phyloP scores from a whole-genome alignment of 495 filamentous ascomycete species.

The Annulohypoxylon nitens region DNA sequence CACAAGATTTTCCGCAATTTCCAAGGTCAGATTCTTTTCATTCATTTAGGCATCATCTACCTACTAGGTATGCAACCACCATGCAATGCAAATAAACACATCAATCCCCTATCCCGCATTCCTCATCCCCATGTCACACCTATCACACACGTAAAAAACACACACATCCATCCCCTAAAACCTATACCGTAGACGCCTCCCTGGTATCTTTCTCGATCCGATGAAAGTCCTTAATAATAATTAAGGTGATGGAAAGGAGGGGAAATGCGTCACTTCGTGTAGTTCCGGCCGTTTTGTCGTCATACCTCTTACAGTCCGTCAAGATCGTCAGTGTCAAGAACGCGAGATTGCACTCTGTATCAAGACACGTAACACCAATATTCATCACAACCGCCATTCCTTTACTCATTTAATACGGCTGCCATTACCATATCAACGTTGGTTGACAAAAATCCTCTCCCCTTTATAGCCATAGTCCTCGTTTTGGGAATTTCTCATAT shows the following conservation, averaged over 20 bases:
- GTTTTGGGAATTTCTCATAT: too few species aligned
- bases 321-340: background rate
- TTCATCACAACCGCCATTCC: background rate
- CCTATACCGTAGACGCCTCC: slow-evolving; percentile 5
- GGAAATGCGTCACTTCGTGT: slow-evolving; percentile 3
- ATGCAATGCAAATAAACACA: slow-evolving; percentile 11
- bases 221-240: background rate
- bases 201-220: background rate
- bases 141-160: slow-evolving; percentile 2
- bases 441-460: background rate
- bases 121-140: background rate
- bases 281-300: background rate
- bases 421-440: background rate
- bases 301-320: background rate
- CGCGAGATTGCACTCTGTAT: background rate
- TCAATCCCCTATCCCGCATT: background rate
- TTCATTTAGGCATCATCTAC: slow-evolving; percentile 16
- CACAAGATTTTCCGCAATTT: background rate
- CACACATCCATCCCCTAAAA: background rate
- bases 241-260: background rate
- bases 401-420: background rate
- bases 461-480: background rate
- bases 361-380: background rate
- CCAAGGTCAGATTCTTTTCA: background rate
- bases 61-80: slow-evolving; percentile 18